A percentile compares a stretch with the other conserved stretches of the same genome.
phyloP scores from a whole-genome alignment of 345 rosid species.

The Pugionium cornutum region DNA sequence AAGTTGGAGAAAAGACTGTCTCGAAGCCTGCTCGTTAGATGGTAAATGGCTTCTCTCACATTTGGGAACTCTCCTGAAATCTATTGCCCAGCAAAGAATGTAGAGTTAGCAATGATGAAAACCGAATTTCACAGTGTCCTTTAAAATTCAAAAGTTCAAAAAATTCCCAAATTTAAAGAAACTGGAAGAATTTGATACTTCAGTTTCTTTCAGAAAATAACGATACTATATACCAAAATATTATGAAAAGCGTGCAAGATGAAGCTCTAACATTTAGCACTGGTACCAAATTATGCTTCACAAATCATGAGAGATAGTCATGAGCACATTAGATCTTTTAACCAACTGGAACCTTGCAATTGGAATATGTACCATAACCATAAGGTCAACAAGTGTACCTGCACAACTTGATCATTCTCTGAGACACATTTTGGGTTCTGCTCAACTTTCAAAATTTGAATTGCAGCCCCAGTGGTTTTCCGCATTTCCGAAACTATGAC shows the following conservation, averaged over 20 bases:
- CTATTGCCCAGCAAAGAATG: constrained; percentile 47
- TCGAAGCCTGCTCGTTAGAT: constrained; percentile 75
- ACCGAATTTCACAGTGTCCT: constrained; percentile 19
- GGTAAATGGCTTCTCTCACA: constrained; percentile 79
- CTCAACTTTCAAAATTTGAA: constrained; percentile 54
- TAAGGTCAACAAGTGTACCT: constrained; percentile 48
- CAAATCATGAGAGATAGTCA: constrained; percentile 20
- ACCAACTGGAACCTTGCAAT: constrained; percentile 10
- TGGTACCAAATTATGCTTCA: constrained; percentile 15
- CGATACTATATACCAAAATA: neutral
- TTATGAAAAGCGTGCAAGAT: constrained; percentile 6
- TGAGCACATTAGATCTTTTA: neutral
- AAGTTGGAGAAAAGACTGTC: constrained; percentile 60
- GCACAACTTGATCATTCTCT: constrained; percentile 78
- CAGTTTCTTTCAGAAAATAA: constrained; percentile 1
- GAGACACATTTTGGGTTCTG: constrained; percentile 66
- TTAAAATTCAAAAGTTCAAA: neutral
- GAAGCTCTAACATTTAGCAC: constrained; percentile 19
- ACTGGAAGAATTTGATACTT: constrained; percentile 7
- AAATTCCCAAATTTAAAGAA: neutral
- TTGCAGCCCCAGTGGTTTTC: constrained; percentile 58
- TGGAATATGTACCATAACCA: constrained; percentile 14
- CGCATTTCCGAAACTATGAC: constrained; percentile 75
- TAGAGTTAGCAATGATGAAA: constrained; percentile 17
- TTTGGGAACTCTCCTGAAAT: constrained; percentile 71